These are phyloP conservation scores for Flaveria bidentis DNA, from an alignment of 129 eudicot genomes.

Conservation along the genomic window DNA sequence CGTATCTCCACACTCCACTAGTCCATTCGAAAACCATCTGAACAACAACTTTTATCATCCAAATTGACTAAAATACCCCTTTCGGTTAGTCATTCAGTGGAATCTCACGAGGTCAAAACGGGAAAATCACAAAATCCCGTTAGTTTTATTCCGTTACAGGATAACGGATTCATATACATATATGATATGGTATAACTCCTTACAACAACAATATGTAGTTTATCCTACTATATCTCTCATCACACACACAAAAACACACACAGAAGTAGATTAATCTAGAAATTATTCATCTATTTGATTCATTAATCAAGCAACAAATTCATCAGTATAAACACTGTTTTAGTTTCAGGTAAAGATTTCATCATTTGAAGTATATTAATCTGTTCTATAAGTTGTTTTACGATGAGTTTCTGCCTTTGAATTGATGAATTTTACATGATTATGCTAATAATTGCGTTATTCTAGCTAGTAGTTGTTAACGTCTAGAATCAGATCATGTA, in stretches of 20 bases:
- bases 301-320: conserved; percentile 24
- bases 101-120: conserved; percentile 18
- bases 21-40: conserved; percentile 27
- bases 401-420: not conserved
- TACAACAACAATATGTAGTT: conserved; percentile 29
- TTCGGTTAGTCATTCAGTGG: not conserved
- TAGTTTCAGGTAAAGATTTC: conserved; percentile 21
- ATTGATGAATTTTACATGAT: not conserved
- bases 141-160: conserved; percentile 31
- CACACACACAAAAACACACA: not conserved
- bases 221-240: conserved; percentile 22
- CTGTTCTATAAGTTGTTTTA: not conserved
- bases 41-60: conserved; percentile 23
- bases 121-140: conserved; percentile 19
- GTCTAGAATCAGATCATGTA: conserved; percentile 13
- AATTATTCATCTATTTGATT: conserved; percentile 28
- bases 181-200: not conserved
- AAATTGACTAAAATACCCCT: conserved; percentile 31
- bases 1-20: not conserved
- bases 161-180: conserved; percentile 36
- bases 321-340: conserved; percentile 24
- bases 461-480: not conserved
- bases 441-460: not conserved
- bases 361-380: not conserved
- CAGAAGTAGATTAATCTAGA: conserved; percentile 33